Conservation (phyloP, 83 land plant genomes). For the Picea abies region DNA sequence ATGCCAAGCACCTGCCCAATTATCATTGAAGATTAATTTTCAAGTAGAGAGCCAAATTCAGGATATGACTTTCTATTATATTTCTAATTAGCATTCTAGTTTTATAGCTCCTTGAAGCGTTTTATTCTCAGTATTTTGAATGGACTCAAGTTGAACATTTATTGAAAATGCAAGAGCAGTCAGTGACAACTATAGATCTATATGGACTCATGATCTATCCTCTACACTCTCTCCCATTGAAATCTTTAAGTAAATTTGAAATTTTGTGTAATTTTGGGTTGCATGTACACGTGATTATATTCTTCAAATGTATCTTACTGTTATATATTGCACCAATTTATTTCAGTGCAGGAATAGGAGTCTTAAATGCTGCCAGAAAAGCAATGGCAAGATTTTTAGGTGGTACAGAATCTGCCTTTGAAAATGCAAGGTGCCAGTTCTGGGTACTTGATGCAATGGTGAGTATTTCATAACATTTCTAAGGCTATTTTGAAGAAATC, state of each 20-base stretch:
- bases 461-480: slow-evolving; percentile 18
- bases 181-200: background rate
- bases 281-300: background rate
- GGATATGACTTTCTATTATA: background rate
- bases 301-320: background rate
- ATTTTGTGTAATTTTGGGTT: too few species aligned
- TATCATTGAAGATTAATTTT: background rate
- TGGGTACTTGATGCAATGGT: slow-evolving; percentile 96
- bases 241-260: too few species aligned
- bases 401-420: slow-evolving; percentile 65
- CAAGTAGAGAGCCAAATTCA: background rate
- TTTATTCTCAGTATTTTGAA: background rate
- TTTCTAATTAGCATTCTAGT: background rate
- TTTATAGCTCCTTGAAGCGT: background rate
- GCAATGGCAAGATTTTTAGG: slow-evolving; percentile 97
- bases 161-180: background rate
- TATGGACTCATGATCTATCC: background rate
- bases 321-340: background rate
- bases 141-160: background rate
- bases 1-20: background rate
- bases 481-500: background rate
- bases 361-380: slow-evolving; percentile 88
- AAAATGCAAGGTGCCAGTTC: slow-evolving; percentile 79
- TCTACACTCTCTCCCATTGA: background rate
- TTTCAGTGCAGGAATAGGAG: slow-evolving; percentile 98